Evolutionary conservation across 2,329 filamentous ascomycete species (phyloP).

Genomic region (Fusarium proliferatum): DNA sequence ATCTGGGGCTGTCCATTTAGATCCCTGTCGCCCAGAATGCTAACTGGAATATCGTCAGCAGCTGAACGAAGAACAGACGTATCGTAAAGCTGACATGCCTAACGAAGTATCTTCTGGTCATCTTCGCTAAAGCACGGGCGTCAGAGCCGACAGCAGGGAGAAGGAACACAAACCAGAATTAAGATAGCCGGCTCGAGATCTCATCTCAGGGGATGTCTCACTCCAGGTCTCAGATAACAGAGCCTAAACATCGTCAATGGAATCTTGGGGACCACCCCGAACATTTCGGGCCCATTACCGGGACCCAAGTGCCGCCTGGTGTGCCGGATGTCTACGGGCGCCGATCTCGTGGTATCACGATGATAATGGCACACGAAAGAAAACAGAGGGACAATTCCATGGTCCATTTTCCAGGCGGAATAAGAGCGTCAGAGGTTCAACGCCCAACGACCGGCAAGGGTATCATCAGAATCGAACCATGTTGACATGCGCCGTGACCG

Average conservation of each 20-base stretch:
- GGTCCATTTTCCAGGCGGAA: not conserved
- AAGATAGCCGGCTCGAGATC: constrained; percentile 2
- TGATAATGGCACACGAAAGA: not conserved
- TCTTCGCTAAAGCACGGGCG: not conserved
- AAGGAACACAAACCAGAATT: not conserved
- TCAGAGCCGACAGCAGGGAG: not conserved
- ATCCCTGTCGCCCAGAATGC: constrained; percentile 22
- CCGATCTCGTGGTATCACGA: not conserved
- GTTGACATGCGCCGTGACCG: constrained; percentile 25
- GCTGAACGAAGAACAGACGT: constrained; percentile 9
- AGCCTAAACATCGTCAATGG: not conserved
- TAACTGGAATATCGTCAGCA: constrained; percentile 26
- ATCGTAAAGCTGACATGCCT: not conserved
- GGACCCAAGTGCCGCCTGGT: not conserved
- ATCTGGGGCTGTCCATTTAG: constrained; percentile 28
- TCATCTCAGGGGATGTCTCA: constrained; percentile 19
- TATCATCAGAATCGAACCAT: constrained; percentile 33
- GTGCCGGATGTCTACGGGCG: not conserved
- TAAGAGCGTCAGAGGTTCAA: not conserved
- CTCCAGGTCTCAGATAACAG: not conserved
- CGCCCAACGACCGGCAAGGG: constrained; percentile 24
- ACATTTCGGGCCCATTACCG: constrained; percentile 10
- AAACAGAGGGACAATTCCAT: not conserved
- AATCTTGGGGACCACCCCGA: constrained; percentile 4
- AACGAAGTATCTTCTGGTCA: not conserved